A percentile compares a stretch with the other conserved stretches of the same genome.
Evolutionary conservation across 495 filamentous ascomycete species (phyloP).

Genomic region (Echria macrotheca): DNA sequence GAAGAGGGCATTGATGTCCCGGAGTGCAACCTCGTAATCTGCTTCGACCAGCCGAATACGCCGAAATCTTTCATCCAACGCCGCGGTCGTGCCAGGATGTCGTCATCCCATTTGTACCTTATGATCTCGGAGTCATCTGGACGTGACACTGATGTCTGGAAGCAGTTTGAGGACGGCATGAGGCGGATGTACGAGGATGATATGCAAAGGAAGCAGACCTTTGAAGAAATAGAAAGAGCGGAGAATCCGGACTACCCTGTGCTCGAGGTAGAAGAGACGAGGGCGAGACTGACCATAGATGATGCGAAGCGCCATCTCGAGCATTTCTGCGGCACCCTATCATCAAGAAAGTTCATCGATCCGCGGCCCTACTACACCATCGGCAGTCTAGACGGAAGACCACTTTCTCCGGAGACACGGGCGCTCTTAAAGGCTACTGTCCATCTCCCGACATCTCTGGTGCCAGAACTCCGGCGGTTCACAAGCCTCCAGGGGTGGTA

Average conservation of each 20-base stretch:
- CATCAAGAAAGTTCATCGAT: constrained; percentile 48
- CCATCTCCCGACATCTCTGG: constrained; percentile 65
- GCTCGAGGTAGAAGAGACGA: constrained; percentile 48
- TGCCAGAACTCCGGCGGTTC: constrained; percentile 53
- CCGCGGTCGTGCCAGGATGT: constrained; percentile 73
- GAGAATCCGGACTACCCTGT: constrained; percentile 40
- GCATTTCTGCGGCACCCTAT: constrained; percentile 72
- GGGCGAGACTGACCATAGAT: constrained; percentile 67
- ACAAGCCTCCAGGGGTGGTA: constrained; percentile 53
- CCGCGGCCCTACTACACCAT: constrained; percentile 46
- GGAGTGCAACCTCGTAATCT: constrained; percentile 81
- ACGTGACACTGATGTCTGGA: constrained; percentile 46
- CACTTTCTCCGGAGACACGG: constrained; percentile 2
- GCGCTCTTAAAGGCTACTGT: constrained; percentile 51
- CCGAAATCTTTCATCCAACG: constrained; percentile 87
- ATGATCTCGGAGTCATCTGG: constrained; percentile 40
- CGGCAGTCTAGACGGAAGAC: constrained; percentile 12
- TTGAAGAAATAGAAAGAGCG: constrained; percentile 48
- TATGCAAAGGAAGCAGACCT: constrained; percentile 43
- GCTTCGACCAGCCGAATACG: constrained; percentile 69
- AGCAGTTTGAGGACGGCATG: constrained; percentile 66
- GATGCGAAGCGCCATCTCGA: constrained; percentile 69
- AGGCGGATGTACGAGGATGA: constrained; percentile 68
- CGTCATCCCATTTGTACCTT: constrained; percentile 65
- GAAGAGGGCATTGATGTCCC: constrained; percentile 93